These are phyloP conservation scores for Posidonia australis DNA, from an alignment of 106 monocot genomes.

Conservation along the genomic window DNA sequence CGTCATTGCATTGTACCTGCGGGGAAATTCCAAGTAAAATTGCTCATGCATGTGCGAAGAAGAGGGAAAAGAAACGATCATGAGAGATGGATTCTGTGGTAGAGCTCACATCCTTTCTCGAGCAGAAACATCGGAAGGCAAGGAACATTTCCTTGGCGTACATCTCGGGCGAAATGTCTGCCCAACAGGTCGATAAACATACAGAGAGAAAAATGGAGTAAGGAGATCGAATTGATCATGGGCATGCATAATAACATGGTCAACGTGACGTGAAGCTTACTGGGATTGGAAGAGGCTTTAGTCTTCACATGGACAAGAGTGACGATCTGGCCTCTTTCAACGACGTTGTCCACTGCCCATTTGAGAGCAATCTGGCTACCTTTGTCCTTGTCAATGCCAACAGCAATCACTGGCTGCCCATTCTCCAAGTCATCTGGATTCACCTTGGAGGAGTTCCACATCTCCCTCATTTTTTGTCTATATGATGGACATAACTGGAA, in stretches of 20 bases:
- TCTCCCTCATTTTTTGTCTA: background rate
- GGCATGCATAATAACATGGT: background rate
- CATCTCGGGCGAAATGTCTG: background rate
- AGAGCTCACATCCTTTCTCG: conserved; percentile 13
- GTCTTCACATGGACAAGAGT: conserved; percentile 33
- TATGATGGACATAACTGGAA: background rate
- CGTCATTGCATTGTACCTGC: conserved; percentile 49
- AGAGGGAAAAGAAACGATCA: too few relatives aligned
- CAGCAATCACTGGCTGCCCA: conserved; percentile 14
- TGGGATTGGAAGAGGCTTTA: background rate
- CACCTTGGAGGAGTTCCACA: too few relatives aligned
- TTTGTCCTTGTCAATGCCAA: conserved; percentile 41
- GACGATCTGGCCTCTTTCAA: conserved; percentile 21
- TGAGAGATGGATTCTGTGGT: background rate
- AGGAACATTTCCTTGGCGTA: conserved; percentile 18
- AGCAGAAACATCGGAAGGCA: conserved; percentile 20
- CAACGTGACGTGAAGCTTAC: background rate
- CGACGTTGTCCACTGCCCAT: conserved; percentile 36
- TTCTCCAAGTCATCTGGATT: background rate
- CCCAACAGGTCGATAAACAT: background rate
- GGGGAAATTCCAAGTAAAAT: too few relatives aligned
- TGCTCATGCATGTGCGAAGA: background rate
- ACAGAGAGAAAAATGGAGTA: background rate
- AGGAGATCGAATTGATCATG: background rate
- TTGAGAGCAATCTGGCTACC: conserved; percentile 39